Conservation (phyloP, 1,284 basidiomycete species). For the Leccinum fuscescens region DNA sequence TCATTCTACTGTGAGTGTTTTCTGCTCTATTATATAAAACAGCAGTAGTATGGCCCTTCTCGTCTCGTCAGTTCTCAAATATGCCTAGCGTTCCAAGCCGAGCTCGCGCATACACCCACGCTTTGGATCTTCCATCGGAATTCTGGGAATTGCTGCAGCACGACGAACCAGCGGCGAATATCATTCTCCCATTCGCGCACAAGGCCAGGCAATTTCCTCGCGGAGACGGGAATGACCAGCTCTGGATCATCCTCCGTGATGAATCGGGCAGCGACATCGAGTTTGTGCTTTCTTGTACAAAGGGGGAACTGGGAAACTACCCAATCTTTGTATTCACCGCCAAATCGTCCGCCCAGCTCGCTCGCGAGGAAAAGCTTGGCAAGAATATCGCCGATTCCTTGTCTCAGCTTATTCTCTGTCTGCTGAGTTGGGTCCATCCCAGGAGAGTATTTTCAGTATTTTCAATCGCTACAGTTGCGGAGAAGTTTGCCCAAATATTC, state of each 20-base stretch:
- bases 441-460: conserved; percentile 67
- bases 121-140: conserved; percentile 28
- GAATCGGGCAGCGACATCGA: conserved; percentile 38
- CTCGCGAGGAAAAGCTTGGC: conserved; percentile 9
- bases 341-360: conserved; percentile 33
- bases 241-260: conserved; percentile 51
- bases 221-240: conserved; percentile 33
- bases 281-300: conserved; percentile 58
- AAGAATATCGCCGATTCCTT: conserved; percentile 38
- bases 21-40: conserved; percentile 14
- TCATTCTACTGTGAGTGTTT: not conserved
- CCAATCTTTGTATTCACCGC: conserved; percentile 55
- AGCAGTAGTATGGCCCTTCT: not conserved
- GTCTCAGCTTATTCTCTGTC: conserved; percentile 32
- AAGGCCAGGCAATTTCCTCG: conserved; percentile 14
- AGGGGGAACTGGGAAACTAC: conserved; percentile 52
- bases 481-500: conserved; percentile 46
- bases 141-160: conserved; percentile 42
- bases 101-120: conserved; percentile 9
- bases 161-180: conserved; percentile 48
- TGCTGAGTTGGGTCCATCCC: conserved; percentile 30
- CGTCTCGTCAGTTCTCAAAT: conserved; percentile 1
- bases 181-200: conserved; percentile 50
- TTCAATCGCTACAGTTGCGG: conserved; percentile 48
- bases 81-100: conserved; percentile 14